Percentiles rank a stretch among this genome's conserved stretches.
Evolutionary conservation across 805 yeast species (phyloP).

Genomic region (Saturnispora saitoi): DNA sequence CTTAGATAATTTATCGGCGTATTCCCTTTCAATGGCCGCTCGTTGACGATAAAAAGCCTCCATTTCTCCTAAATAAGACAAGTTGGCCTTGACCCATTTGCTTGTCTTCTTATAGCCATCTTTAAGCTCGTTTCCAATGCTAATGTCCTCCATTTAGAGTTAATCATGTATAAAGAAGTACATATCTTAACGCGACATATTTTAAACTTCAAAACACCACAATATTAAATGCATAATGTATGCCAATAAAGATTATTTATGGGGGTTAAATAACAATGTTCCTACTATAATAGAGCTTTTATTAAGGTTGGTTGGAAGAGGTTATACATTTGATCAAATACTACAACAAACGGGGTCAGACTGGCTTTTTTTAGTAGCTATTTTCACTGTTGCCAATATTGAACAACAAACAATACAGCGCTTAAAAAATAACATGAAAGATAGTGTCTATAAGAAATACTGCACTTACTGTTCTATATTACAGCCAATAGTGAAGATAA

Average conservation of each 20-base stretch:
- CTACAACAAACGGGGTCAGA: background rate
- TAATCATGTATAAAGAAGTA: background rate
- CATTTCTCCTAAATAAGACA: slow-evolving; percentile 68
- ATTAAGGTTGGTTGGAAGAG: background rate
- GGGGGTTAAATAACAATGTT: background rate
- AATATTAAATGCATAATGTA: background rate
- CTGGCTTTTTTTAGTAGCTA: background rate
- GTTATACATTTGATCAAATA: slow-evolving; percentile 1
- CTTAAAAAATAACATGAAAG: background rate
- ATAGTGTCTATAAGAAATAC: background rate
- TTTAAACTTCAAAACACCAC: background rate
- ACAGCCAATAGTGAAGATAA: background rate
- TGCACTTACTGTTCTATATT: background rate
- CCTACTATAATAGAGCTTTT: background rate
- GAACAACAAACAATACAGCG: background rate
- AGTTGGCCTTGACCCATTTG: slow-evolving; percentile 70
- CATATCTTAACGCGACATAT: background rate
- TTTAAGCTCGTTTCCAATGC: slow-evolving; percentile 64
- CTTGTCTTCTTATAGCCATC: slow-evolving; percentile 74
- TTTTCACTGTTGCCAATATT: background rate
- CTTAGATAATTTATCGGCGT: slow-evolving; percentile 55
- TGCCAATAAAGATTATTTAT: background rate
- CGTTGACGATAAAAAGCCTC: slow-evolving; percentile 81
- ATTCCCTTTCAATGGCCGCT: slow-evolving; percentile 74
- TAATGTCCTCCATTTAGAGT: slow-evolving; percentile 21